These are phyloP conservation scores for Suhomyces choctaworum DNA, from an alignment of 1,139 yeast genomes.

Conservation along the genomic window DNA sequence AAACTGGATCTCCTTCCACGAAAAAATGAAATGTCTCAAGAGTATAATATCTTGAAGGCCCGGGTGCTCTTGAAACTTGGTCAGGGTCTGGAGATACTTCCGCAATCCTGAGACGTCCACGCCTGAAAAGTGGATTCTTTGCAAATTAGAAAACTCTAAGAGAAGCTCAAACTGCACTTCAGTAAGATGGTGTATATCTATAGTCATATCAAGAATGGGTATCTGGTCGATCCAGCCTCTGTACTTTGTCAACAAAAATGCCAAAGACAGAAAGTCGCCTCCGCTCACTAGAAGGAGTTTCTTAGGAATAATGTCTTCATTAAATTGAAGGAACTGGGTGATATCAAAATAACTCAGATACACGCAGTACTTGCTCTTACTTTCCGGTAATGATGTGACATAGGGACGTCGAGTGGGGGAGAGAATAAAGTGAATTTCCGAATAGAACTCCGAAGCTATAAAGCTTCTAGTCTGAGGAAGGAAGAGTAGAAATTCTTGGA, in stretches of 20 bases:
- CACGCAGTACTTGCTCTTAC: conserved; percentile 24
- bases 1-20: conserved; percentile 31
- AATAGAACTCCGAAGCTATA: conserved; percentile 22
- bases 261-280: conserved; percentile 34
- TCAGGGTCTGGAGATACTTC: conserved; percentile 6
- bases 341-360: conserved; percentile 33
- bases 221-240: conserved; percentile 19
- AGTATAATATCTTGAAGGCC: conserved; percentile 28
- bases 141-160: conserved; percentile 28
- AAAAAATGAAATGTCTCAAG: conserved; percentile 33
- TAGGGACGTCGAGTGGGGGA: conserved; percentile 35
- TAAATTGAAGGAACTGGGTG: conserved; percentile 30
- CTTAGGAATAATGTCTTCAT: conserved; percentile 31
- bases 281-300: conserved; percentile 32
- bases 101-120: conserved; percentile 20
- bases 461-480: conserved; percentile 2
- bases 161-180: conserved; percentile 25
- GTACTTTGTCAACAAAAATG: conserved; percentile 24
- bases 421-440: conserved; percentile 36
- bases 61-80: conserved; percentile 11
- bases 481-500: conserved; percentile 14
- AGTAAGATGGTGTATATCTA: conserved; percentile 29
- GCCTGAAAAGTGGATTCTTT: conserved; percentile 32
- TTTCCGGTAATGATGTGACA: conserved; percentile 19
- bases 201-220: conserved; percentile 25